Evolutionary conservation across 148 eudicot genomes (phyloP), one percentile per base, ranked within the genome.

Genomic region (Drosera capensis): DNA sequence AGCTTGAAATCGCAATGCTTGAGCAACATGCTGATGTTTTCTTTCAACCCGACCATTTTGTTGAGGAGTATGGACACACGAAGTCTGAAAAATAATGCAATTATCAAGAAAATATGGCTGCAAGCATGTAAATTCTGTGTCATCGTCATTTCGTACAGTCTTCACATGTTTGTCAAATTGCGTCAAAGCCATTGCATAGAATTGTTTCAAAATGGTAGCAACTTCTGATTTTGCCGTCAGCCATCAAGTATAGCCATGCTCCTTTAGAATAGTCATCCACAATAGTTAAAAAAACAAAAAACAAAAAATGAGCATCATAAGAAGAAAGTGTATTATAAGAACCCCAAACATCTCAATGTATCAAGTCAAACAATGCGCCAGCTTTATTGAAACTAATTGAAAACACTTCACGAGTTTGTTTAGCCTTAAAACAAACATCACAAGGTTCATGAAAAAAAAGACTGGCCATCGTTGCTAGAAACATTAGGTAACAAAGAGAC

Each of bases 211-310:
- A 0, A 28, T 23, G 12, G 20, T 8, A 4, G 20, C 1, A 0
- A 25, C 36, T 1, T 45, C 20, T n/a, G 21, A 20, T 16, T 57
- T 48, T 5, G 13, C n/a, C 1, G 8, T 20, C n/a, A n/a, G n/a
- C n/a, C 28, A 57, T 3, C 11, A 57, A 29, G 21, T 8, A 48
- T 0, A 48, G 46, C 61, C 40, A 57, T 1, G 40, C 21, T 1
- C 21, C 5, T 1, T 40, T 15, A 6, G 48, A 57, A 28, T 7
- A 40, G 16, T 48, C 53, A 24, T 51, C 55, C 7, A 51, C 45
- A 23, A 25, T 39, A 0, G 29, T 23, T 0, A 51, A 9, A 35
- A 51, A 51, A 15, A n/a, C n/a, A n/a, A n/a, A n/a, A n/a, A n/a
- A n/a, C n/a, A n/a, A n/a, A n/a, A n/a, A n/a, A n/a, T n/a, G n/a